Conservation (phyloP, 257 asterid species). For the Scutellaria minor region DNA sequence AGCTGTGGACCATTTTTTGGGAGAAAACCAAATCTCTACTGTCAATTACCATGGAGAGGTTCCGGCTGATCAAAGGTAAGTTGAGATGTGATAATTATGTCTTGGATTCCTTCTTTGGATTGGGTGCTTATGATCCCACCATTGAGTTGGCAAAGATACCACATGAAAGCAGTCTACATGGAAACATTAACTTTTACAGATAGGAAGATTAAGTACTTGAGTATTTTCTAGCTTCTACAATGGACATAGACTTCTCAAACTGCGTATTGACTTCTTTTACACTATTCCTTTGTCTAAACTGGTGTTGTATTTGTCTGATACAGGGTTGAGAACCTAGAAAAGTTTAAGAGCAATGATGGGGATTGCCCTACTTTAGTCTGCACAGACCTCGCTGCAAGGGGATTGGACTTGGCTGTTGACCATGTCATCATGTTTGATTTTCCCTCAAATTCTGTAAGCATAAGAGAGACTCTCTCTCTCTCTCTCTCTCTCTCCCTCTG, state of each 20-base stretch:
- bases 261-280: not conserved
- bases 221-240: not conserved
- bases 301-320: constrained; percentile 24
- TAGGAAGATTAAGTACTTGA: constrained; percentile 9
- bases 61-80: constrained; percentile 95
- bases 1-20: constrained; percentile 91
- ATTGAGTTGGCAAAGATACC: not conserved
- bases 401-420: constrained; percentile 97
- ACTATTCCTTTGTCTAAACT: constrained; percentile 25
- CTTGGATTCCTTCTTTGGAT: not conserved
- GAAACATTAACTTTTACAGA: not conserved
- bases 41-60: constrained; percentile 99
- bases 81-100: constrained; percentile 25
- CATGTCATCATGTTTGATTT: constrained; percentile 99
- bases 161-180: not conserved
- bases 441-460: constrained; percentile 88
- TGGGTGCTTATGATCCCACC: not conserved
- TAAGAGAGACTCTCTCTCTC: constrained; percentile 6
- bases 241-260: constrained; percentile 11
- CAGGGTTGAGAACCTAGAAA: constrained; percentile 83
- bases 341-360: constrained; percentile 85
- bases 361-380: constrained; percentile 99
- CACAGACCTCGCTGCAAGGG: constrained; percentile 98
- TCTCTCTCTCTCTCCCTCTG: constrained; percentile 20
- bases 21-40: constrained; percentile 80